Evolutionary conservation across 768 basidiomycete species (phyloP).

Genomic region (Lactarius akahatsu): DNA sequence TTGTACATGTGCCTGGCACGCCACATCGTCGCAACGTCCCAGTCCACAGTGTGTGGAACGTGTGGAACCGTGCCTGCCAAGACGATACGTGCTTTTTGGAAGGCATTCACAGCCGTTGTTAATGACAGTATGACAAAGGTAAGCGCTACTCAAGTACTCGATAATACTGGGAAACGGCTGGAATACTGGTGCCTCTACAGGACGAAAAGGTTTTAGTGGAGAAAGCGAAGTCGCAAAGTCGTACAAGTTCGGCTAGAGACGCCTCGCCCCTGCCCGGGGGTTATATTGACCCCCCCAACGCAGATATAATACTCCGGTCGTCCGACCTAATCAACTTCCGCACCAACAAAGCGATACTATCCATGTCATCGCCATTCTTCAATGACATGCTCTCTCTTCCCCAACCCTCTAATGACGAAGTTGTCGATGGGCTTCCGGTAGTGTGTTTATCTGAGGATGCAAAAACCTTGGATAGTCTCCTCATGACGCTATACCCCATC

Average conservation of each 20-base stretch:
- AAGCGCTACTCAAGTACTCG: not conserved
- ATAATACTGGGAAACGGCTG: not conserved
- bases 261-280: not conserved
- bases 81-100: not conserved
- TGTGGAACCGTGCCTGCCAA: too few species aligned
- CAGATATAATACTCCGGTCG: slow-evolving; percentile 33
- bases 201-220: not conserved
- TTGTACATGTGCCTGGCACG: too few species aligned
- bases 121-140: not conserved
- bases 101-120: not conserved
- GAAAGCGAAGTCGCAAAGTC: not conserved
- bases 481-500: slow-evolving; percentile 6
- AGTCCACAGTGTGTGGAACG: too few species aligned
- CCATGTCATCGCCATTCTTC: slow-evolving; percentile 36
- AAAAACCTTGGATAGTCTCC: slow-evolving; percentile 5
- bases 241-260: not conserved
- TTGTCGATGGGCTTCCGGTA: slow-evolving; percentile 17
- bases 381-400: slow-evolving; percentile 34
- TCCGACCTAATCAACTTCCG: slow-evolving; percentile 34
- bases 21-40: too few species aligned
- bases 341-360: slow-evolving; percentile 34
- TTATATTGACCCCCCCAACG: not conserved
- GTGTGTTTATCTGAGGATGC: slow-evolving; percentile 16
- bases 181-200: not conserved
- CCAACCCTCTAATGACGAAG: slow-evolving; percentile 15